Conservation (phyloP, 2,329 filamentous ascomycete genomes). For the Dissoconium aciculare region DNA sequence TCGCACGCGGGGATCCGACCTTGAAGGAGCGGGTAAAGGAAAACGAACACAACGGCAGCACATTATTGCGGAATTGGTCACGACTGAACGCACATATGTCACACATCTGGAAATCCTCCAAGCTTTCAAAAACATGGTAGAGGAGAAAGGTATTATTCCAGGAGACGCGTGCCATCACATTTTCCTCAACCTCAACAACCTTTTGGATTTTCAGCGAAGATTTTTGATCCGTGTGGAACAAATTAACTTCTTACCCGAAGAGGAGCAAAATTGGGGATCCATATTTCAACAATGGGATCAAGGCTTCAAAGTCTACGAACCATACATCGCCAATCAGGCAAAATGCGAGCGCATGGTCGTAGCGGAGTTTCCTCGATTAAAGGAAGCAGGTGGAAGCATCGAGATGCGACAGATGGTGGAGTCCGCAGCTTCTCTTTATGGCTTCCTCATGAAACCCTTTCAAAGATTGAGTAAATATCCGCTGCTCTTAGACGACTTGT, state of each 20-base stretch:
- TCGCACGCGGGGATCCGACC: slow-evolving; percentile 39
- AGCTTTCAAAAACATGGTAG: slow-evolving; percentile 75
- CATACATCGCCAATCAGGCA: slow-evolving; percentile 92
- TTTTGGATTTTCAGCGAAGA: slow-evolving; percentile 86
- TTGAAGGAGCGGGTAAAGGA: slow-evolving; percentile 30
- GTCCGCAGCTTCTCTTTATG: slow-evolving; percentile 74
- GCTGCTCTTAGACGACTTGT: slow-evolving; percentile 70
- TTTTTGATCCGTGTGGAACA: slow-evolving; percentile 95
- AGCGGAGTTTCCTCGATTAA: slow-evolving; percentile 75
- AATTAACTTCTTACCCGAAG: slow-evolving; percentile 66
- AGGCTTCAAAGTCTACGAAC: slow-evolving; percentile 82
- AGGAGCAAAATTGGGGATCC: slow-evolving; percentile 83
- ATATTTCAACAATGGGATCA: slow-evolving; percentile 76
- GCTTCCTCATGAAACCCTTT: slow-evolving; percentile 91
- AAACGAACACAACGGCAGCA: slow-evolving; percentile 66
- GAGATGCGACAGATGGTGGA: slow-evolving; percentile 59
- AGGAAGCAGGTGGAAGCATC: slow-evolving; percentile 49
- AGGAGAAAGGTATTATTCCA: slow-evolving; percentile 73
- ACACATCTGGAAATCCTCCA: slow-evolving; percentile 92
- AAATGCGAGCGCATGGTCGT: slow-evolving; percentile 77
- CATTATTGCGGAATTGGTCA: slow-evolving; percentile 79
- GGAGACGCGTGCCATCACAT: slow-evolving; percentile 88
- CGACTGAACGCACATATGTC: slow-evolving; percentile 94
- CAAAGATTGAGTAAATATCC: slow-evolving; percentile 92
- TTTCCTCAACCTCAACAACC: slow-evolving; percentile 87